These are phyloP conservation scores for Coemansia sp. DNA, from an alignment of 192 early-diverging fungal genomes.

Conservation along the genomic window DNA sequence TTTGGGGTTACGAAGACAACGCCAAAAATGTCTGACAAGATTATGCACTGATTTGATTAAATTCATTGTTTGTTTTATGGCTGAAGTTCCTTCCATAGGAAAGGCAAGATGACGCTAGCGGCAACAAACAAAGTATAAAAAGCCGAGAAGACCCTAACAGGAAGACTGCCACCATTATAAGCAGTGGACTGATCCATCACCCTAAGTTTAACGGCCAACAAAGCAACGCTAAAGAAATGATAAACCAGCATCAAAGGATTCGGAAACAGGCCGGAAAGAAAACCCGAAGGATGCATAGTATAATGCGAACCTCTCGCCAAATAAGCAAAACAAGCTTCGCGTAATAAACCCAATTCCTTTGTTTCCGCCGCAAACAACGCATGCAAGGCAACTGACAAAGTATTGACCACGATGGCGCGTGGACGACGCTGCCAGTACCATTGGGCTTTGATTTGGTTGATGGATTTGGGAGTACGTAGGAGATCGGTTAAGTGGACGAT, in stretches of 20 bases:
- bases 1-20: no score
- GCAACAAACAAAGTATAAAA: constrained; percentile 57
- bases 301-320: constrained; percentile 81
- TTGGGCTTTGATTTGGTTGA: constrained; percentile 50
- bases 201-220: constrained; percentile 45
- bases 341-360: constrained; percentile 68
- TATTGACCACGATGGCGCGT: constrained; percentile 75
- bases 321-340: constrained; percentile 86
- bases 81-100: constrained; percentile 44
- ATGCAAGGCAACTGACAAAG: constrained; percentile 91
- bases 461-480: constrained; percentile 56
- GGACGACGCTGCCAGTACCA: constrained; percentile 81
- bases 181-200: constrained; percentile 18
- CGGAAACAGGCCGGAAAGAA: constrained; percentile 80
- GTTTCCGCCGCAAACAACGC: constrained; percentile 79
- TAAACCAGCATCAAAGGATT: constrained; percentile 73
- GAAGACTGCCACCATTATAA: constrained; percentile 22
- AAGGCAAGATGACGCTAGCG: constrained; percentile 56
- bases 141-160: constrained; percentile 24
- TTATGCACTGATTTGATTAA: no score
- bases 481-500: constrained; percentile 71
- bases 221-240: constrained; percentile 93
- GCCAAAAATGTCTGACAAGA: no score
- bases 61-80: constrained; percentile 12
- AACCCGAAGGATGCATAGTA: constrained; percentile 76